A percentile compares a stretch with the other conserved stretches of the same genome.
phyloP scores from a whole-genome alignment of 768 basidiomycete genomes.

The Candolleomyces aberdarensis region DNA sequence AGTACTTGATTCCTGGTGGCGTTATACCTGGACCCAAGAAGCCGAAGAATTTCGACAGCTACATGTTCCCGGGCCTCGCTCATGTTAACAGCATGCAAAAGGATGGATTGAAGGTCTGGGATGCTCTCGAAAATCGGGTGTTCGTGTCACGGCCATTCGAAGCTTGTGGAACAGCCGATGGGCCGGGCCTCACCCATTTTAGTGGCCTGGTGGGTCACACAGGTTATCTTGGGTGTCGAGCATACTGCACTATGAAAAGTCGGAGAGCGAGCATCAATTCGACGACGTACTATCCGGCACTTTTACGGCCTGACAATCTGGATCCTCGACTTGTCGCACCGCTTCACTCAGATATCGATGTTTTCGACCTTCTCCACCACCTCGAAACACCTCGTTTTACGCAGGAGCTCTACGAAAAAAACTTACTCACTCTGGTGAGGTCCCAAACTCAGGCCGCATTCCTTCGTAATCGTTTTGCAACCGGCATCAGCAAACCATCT shows the following conservation, averaged over 20 bases:
- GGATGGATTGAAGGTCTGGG: conserved; percentile 28
- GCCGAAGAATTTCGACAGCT: conserved; percentile 30
- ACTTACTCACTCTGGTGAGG: no score
- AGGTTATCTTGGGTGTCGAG: conserved; percentile 10
- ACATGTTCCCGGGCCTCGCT: conserved; percentile 29
- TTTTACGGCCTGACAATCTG: background rate
- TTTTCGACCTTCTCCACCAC: background rate
- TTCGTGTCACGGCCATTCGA: conserved; percentile 18
- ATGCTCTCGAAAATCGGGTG: conserved; percentile 15
- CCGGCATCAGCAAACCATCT: conserved; percentile 31
- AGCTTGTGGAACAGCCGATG: conserved; percentile 29
- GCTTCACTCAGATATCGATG: background rate
- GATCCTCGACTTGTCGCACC: background rate
- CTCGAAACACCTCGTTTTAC: background rate
- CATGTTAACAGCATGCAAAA: conserved; percentile 29
- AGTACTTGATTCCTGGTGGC: conserved; percentile 18
- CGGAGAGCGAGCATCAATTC: background rate
- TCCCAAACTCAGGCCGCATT: conserved; percentile 18
- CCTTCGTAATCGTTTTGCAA: conserved; percentile 20
- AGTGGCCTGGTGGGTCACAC: conserved; percentile 33
- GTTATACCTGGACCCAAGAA: conserved; percentile 29
- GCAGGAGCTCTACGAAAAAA: conserved; percentile 1
- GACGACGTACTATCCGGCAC: background rate
- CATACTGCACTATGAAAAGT: background rate
- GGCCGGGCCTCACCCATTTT: conserved; percentile 26